phyloP scores from a whole-genome alignment of 805 yeast genomes.

The Saccharomycopsis javanensis region DNA sequence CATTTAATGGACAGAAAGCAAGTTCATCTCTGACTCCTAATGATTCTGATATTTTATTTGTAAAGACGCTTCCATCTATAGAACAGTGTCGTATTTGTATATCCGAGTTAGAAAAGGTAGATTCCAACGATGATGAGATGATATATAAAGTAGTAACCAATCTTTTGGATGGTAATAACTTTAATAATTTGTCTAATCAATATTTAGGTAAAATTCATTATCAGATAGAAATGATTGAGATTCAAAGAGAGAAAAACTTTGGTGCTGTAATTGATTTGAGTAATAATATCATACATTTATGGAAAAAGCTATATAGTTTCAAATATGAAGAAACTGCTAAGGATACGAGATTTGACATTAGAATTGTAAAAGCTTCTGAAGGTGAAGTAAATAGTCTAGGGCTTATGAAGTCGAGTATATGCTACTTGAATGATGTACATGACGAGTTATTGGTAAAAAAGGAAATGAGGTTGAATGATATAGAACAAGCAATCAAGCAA shows the following conservation, averaged over 20 bases:
- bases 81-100: constrained; percentile 18
- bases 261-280: constrained; percentile 10
- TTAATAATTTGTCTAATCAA: constrained; percentile 20
- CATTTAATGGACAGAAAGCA: background rate
- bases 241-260: constrained; percentile 17
- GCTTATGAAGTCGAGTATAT: constrained; percentile 18
- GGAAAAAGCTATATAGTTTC: constrained; percentile 11
- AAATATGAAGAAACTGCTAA: background rate
- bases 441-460: constrained; percentile 27
- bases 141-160: constrained; percentile 12
- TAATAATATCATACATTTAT: constrained; percentile 12
- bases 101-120: constrained; percentile 12
- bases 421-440: constrained; percentile 27
- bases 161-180: constrained; percentile 18
- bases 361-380: constrained; percentile 16
- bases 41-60: constrained; percentile 2
- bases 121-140: constrained; percentile 19
- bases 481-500: constrained; percentile 26
- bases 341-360: constrained; percentile 5
- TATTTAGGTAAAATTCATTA: constrained; percentile 16
- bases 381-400: constrained; percentile 15
- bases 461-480: constrained; percentile 28
- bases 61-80: constrained; percentile 10
- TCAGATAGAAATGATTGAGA: constrained; percentile 16
- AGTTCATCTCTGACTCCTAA: background rate